A percentile compares a stretch with the other conserved stretches of the same genome.
Conservation (phyloP, 177 flowering plant species). For the Telopea speciosissima region DNA sequence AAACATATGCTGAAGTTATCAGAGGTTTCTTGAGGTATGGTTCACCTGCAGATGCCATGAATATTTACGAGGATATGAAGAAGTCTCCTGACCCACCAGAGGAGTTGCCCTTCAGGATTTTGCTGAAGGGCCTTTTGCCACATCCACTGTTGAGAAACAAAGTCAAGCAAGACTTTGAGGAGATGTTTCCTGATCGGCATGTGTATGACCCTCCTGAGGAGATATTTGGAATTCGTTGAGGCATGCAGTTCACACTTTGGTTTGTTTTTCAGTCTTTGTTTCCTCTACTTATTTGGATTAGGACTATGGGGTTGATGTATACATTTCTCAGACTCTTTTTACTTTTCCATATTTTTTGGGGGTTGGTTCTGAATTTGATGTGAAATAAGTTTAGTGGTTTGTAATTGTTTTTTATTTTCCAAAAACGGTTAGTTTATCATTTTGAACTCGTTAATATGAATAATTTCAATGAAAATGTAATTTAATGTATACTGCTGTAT, state of each 20-base stretch:
- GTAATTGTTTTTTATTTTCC: too few species aligned
- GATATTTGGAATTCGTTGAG: slow-evolving; percentile 68
- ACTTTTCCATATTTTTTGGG: too few species aligned
- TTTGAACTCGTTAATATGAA: too few species aligned
- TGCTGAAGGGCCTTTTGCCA: slow-evolving; percentile 87
- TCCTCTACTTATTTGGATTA: not conserved
- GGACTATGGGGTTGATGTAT: too few species aligned
- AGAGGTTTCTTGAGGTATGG: slow-evolving; percentile 78
- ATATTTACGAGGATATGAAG: slow-evolving; percentile 87
- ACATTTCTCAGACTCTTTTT: too few species aligned
- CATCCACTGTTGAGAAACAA: slow-evolving; percentile 79
- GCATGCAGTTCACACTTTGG: slow-evolving; percentile 14
- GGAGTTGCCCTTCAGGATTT: slow-evolving; percentile 77
- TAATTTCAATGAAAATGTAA: too few species aligned
- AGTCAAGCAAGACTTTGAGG: slow-evolving; percentile 90
- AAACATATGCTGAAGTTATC: slow-evolving; percentile 79
- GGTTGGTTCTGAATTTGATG: too few species aligned
- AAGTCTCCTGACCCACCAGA: slow-evolving; percentile 90
- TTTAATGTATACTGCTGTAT: too few species aligned
- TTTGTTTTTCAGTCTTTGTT: not conserved
- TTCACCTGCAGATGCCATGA: slow-evolving; percentile 96
- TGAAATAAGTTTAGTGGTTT: too few species aligned
- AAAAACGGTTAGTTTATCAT: too few species aligned
- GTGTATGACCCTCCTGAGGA: slow-evolving; percentile 93
- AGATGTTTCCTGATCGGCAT: slow-evolving; percentile 74